Conservation (phyloP, 371 early-diverging fungal genomes). For the Parasitella parasitica region DNA sequence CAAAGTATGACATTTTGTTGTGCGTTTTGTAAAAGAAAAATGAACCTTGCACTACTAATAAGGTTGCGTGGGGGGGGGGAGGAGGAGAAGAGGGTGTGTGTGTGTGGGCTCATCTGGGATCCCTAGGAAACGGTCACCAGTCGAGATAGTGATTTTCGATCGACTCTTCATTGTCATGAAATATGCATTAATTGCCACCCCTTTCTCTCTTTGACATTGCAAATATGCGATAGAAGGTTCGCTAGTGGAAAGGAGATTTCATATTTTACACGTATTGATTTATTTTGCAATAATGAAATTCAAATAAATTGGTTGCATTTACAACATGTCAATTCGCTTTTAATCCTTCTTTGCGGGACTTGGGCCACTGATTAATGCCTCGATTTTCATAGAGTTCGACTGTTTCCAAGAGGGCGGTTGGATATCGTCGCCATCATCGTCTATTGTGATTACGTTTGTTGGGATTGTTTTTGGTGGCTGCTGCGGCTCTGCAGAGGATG, state of each 20-base stretch:
- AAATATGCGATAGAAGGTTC: neutral
- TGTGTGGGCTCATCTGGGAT: too few species aligned
- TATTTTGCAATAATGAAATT: neutral
- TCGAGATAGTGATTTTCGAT: neutral
- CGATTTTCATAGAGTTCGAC: constrained; percentile 31
- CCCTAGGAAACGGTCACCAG: neutral
- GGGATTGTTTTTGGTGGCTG: neutral
- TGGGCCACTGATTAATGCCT: constrained; percentile 24
- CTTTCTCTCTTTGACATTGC: neutral
- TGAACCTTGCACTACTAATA: too few species aligned
- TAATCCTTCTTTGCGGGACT: neutral
- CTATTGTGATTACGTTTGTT: constrained; percentile 7
- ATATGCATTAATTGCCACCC: neutral
- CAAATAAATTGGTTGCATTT: neutral
- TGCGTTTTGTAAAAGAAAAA: neutral
- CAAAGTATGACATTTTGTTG: constrained; percentile 47
- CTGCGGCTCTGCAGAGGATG: neutral
- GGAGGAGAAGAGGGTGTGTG: too few species aligned
- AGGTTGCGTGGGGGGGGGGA: neutral
- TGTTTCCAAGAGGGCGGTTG: constrained; percentile 11
- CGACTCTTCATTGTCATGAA: neutral
- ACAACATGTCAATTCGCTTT: neutral
- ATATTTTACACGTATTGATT: neutral
- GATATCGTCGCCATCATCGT: constrained; percentile 1
- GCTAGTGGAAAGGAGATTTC: neutral